Percentiles rank a stretch among this genome's conserved stretches.
Conservation (phyloP, 352 stramenopile genomes). For the Phytophthora chlamydospora region DNA sequence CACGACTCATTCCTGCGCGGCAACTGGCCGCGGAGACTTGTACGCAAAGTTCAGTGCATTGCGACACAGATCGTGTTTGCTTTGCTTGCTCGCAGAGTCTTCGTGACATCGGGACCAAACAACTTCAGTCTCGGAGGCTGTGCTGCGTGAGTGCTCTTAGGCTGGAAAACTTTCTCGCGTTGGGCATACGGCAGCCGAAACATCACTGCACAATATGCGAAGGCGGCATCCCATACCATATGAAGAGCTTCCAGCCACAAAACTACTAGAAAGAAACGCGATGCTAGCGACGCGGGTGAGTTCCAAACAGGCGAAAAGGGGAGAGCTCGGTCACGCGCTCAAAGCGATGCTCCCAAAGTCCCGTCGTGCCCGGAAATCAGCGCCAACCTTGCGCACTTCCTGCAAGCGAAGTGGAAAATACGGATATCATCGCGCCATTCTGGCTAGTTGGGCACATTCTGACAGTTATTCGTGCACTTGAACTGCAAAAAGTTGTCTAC, state of each 20-base stretch:
- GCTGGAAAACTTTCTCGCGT: slow-evolving; percentile 7
- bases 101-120: background rate
- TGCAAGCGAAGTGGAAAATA: slow-evolving; percentile 20
- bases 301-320: slow-evolving; percentile 2
- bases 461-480: slow-evolving; percentile 1
- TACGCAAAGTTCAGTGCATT: too few species aligned
- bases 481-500: slow-evolving; percentile 9
- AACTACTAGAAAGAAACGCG: slow-evolving; percentile 7
- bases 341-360: background rate
- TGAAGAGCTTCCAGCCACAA: slow-evolving; percentile 21
- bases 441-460: slow-evolving; percentile 8
- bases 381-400: slow-evolving; percentile 9
- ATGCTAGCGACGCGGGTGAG: background rate
- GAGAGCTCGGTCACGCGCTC: slow-evolving; percentile 3
- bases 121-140: background rate
- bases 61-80: background rate
- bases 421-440: slow-evolving; percentile 11
- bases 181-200: slow-evolving; percentile 8
- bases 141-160: slow-evolving; percentile 3
- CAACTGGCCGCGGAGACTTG: background rate
- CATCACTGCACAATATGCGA: slow-evolving; percentile 23
- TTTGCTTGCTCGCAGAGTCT: slow-evolving; percentile 1
- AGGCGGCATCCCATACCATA: slow-evolving; percentile 15
- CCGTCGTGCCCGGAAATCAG: slow-evolving; percentile 11
- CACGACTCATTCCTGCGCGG: background rate